Percentiles rank a stretch among this genome's conserved stretches.
Conservation (phyloP, 1,284 basidiomycete species). For the Ganoderma boninense region DNA sequence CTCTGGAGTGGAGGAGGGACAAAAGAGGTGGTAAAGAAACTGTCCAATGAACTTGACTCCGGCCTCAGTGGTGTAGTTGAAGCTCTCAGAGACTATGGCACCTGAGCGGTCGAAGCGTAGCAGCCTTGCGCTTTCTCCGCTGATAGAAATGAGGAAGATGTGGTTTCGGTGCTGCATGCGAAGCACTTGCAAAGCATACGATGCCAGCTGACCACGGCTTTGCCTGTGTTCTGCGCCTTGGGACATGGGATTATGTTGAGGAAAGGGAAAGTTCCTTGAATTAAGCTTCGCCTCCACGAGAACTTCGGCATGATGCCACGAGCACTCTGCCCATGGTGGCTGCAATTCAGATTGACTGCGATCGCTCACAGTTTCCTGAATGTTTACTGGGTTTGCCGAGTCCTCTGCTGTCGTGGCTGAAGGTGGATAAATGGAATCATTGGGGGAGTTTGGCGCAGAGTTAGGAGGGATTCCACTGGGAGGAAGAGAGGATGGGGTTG, state of each 20-base stretch:
- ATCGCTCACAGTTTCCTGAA: too few species aligned
- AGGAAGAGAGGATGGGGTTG: not conserved
- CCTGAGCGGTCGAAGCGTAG: not conserved
- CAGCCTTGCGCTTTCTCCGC: not conserved
- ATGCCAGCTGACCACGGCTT: not conserved
- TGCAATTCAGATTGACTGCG: not conserved
- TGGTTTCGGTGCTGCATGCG: not conserved
- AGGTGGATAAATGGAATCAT: too few species aligned
- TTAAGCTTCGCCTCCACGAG: not conserved
- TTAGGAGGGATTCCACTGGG: not conserved
- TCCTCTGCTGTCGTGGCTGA: too few species aligned
- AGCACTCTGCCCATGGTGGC: not conserved
- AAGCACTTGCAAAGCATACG: not conserved
- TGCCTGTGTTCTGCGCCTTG: not conserved
- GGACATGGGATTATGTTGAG: not conserved
- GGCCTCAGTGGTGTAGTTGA: not conserved
- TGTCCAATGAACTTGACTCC: not conserved
- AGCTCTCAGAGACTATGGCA: not conserved
- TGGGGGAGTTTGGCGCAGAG: not conserved
- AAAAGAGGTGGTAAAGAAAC: not conserved
- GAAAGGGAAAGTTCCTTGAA: not conserved
- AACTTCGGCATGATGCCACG: not conserved
- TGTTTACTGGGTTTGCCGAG: too few species aligned
- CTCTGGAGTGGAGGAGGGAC: not conserved
- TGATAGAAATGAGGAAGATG: not conserved